These are phyloP conservation scores for Camelina hispida DNA, from an alignment of 345 rosid species.

Conservation along the genomic window DNA sequence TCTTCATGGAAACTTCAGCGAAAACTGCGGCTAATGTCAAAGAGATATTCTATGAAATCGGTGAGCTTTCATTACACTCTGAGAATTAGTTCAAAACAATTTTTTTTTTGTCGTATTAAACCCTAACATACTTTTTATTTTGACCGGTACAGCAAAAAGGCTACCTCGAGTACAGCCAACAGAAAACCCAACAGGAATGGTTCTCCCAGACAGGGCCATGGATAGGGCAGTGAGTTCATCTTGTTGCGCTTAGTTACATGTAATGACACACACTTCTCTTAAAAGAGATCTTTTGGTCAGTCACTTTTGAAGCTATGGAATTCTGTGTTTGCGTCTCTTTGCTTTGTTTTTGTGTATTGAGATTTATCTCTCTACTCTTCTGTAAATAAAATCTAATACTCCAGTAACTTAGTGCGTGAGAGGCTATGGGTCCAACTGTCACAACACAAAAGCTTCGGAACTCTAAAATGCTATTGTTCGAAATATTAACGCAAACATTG, in stretches of 20 bases:
- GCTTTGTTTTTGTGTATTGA: conserved; percentile 14
- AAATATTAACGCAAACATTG: no score
- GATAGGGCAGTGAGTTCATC: conserved; percentile 74
- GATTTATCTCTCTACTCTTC: not conserved
- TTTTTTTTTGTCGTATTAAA: not conserved
- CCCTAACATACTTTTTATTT: conserved; percentile 10
- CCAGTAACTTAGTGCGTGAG: no score
- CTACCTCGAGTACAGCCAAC: conserved; percentile 87
- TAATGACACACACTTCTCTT: conserved; percentile 22
- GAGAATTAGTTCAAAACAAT: not conserved
- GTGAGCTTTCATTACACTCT: conserved; percentile 41
- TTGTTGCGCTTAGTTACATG: conserved; percentile 69
- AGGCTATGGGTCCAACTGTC: no score
- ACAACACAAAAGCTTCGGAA: no score
- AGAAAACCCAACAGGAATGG: conserved; percentile 86
- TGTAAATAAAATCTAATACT: no score
- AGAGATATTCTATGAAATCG: conserved; percentile 89
- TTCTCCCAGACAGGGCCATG: conserved; percentile 77
- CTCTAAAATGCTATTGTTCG: no score
- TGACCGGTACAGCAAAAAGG: conserved; percentile 63
- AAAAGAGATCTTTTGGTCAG: conserved; percentile 31
- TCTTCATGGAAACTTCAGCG: conserved; percentile 98
- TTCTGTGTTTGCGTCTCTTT: conserved; percentile 1
- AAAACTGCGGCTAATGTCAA: conserved; percentile 92
- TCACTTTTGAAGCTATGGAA: conserved; percentile 24